Percentiles rank a stretch among this genome's conserved stretches.
Evolutionary conservation across 2,329 filamentous ascomycete genomes (phyloP).

Genomic region (Sarocladium strictum): DNA sequence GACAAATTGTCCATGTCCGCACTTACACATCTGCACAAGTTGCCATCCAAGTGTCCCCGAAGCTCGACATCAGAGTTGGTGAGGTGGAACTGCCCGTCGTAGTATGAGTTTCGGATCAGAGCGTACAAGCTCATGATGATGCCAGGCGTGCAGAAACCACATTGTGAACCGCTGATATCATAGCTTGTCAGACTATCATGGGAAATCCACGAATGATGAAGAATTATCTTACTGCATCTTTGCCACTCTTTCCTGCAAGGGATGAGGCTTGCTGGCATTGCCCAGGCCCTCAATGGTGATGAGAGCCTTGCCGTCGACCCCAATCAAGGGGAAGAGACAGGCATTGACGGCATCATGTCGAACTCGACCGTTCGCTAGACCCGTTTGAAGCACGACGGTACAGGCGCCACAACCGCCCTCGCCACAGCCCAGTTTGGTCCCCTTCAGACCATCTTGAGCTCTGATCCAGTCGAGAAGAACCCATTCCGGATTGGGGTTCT

Average conservation of each 20-base stretch:
- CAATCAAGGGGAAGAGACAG: constrained; percentile 81
- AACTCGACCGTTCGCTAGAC: constrained; percentile 76
- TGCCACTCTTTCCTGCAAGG: constrained; percentile 78
- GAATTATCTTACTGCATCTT: constrained; percentile 52
- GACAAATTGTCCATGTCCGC: not conserved
- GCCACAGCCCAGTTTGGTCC: constrained; percentile 46
- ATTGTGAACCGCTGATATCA: constrained; percentile 61
- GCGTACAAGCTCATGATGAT: constrained; percentile 94
- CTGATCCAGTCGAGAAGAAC: constrained; percentile 23
- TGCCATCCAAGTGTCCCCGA: constrained; percentile 89
- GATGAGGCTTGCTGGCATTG: constrained; percentile 72
- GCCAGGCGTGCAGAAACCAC: constrained; percentile 81
- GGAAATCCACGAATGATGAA: constrained; percentile 12
- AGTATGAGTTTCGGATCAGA: constrained; percentile 61
- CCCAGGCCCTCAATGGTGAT: constrained; percentile 91
- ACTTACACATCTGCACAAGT: constrained; percentile 67
- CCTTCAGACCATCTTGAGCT: constrained; percentile 15
- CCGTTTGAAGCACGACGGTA: constrained; percentile 82
- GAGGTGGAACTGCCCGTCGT: constrained; percentile 38
- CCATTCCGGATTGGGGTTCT: constrained; percentile 23
- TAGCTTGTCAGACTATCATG: not conserved
- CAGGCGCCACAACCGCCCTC: constrained; percentile 90
- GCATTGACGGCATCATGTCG: constrained; percentile 91
- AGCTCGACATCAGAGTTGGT: constrained; percentile 69
- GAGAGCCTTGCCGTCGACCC: constrained; percentile 87